phyloP scores from a whole-genome alignment of 768 basidiomycete genomes.

The Leccinum pellstonianum region DNA sequence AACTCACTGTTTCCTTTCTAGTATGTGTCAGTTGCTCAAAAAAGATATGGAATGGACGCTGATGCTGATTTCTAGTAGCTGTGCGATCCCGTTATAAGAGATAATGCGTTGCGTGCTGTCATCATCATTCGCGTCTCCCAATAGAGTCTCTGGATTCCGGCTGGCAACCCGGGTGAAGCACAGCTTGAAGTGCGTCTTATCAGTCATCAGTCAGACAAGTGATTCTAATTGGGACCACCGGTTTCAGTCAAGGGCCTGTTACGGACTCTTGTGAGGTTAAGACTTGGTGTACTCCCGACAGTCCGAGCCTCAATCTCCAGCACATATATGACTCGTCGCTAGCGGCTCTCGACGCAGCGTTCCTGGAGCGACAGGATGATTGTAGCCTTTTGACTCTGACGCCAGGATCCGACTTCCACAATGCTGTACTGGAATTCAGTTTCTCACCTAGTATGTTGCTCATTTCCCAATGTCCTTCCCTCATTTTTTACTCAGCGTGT shows the following conservation, averaged over 20 bases:
- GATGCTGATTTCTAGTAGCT: no score
- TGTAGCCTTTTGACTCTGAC: neutral
- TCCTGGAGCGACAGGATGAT: neutral
- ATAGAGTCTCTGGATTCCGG: no score
- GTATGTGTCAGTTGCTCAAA: no score
- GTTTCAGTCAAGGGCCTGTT: neutral
- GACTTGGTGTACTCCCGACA: neutral
- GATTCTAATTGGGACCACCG: neutral
- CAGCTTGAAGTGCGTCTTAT: no score
- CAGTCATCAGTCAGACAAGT: neutral
- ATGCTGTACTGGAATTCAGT: constrained; percentile 1
- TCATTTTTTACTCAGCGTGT: neutral
- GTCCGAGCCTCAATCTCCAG: neutral
- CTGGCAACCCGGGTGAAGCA: no score
- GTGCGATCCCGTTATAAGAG: no score
- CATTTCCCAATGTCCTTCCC: constrained; percentile 5
- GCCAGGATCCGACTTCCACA: neutral
- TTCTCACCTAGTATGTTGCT: neutral
- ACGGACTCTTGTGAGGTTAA: neutral
- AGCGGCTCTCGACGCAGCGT: constrained; percentile 1
- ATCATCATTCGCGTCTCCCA: no score
- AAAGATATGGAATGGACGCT: no score
- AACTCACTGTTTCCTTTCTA: no score
- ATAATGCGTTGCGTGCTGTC: no score
- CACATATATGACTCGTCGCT: constrained; percentile 3